These are phyloP conservation scores for Alopecurus myosuroides DNA, from an alignment of 176 grass and related monocot species.

Conservation along the genomic window DNA sequence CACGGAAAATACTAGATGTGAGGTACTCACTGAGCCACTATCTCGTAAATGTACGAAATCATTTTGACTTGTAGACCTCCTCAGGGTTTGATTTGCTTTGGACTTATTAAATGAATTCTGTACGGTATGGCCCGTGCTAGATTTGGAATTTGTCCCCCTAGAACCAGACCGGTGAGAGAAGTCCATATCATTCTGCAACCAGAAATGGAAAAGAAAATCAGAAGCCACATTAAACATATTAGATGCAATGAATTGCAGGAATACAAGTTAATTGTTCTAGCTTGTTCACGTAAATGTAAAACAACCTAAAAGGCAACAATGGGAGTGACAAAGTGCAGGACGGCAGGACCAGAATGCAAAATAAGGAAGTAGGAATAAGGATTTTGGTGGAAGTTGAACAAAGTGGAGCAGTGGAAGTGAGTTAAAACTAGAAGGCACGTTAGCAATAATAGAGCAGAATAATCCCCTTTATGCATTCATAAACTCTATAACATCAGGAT, in stretches of 20 bases:
- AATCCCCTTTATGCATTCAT: neutral
- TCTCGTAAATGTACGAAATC: constrained; percentile 67
- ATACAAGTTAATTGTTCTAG: neutral
- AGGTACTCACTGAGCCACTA: constrained; percentile 65
- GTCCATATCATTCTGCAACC: constrained; percentile 55
- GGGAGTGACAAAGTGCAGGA: neutral
- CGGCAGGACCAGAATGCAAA: neutral
- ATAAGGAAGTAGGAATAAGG: neutral
- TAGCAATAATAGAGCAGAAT: neutral
- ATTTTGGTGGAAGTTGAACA: neutral
- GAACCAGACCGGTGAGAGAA: constrained; percentile 38
- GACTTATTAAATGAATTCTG: constrained; percentile 50
- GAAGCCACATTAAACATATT: neutral
- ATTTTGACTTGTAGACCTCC: constrained; percentile 67
- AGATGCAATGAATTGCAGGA: neutral
- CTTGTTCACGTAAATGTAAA: neutral
- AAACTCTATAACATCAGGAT: neutral
- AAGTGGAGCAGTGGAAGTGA: neutral
- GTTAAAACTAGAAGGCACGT: neutral
- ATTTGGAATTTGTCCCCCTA: constrained; percentile 30
- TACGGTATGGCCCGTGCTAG: constrained; percentile 5
- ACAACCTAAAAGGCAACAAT: neutral
- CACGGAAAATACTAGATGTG: neutral
- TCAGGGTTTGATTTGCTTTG: constrained; percentile 44
- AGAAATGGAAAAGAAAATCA: constrained; percentile 20